Base-by-base conservation (phyloP, 2,329 filamentous ascomycete species). In the Biscogniauxia mediterranea region DNA sequence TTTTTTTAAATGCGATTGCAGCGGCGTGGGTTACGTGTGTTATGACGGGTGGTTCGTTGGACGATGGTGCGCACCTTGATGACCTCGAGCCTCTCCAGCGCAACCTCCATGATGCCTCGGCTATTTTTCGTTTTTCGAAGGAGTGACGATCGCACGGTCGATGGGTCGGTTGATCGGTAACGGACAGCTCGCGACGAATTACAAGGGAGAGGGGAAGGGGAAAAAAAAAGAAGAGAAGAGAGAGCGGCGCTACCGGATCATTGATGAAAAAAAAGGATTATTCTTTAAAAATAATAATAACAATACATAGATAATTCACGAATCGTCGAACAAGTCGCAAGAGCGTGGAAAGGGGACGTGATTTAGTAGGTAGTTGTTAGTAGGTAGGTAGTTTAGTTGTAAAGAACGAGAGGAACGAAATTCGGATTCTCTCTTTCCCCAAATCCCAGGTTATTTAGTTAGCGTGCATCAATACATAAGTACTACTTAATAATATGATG, bases 21-120 rank as follows among this genome's bases (percentile, higher is more conserved):
- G 52, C 6, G 52, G n/a, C 7, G 23, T 3, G 25, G 53, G 38
- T 21, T 3, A 20, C 4, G 52, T 55, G 20, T 50, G 32, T 52
- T 23, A 32, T 13, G n/a, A n/a, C n/a, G 28, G 28, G 28, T 2
- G 28, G 50, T 19, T 49, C 6, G 28, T 46, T 2, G 17, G 46
- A 23, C 51, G n/a, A 32, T 32, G 32, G 28, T 57, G 63, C 65
- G 57, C 65, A 68, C 66, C 64, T 66, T 68, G 52, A 66, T 46
- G 63, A 68, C 66, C 63, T 66, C 66, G 54, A 66, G 38, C 64
- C 61, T 66, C 61, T 68, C 60, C n/a, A 69, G 26, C 57, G 67
- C 57, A 62, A 63, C 57, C 61, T 67, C 64, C 69, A 71, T 71
- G 52, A 61, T 71, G 69, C 69, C 69, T 68, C 66, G 69, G 69